Evolutionary conservation across 108 stramenopile species (phyloP).

Genomic region (Nitzschia sp.): DNA sequence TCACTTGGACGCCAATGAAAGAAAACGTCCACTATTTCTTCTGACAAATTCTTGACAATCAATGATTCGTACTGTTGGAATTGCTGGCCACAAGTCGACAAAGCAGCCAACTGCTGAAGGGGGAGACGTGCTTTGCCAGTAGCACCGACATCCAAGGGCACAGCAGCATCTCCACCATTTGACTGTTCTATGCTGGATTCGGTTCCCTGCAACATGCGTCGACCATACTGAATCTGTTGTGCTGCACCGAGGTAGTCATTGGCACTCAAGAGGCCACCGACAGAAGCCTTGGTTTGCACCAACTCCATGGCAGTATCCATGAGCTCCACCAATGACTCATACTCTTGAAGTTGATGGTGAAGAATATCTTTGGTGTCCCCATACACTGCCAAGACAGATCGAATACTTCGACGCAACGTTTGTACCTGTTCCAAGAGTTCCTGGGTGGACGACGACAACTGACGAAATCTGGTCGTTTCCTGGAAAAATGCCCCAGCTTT

Average conservation of each 20-base stretch:
- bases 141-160: slow-evolving; percentile 7
- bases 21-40: slow-evolving; percentile 81
- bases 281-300: slow-evolving; percentile 57
- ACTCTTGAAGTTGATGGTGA: slow-evolving; percentile 55
- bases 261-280: slow-evolving; percentile 66
- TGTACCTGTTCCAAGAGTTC: slow-evolving; percentile 67
- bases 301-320: slow-evolving; percentile 75
- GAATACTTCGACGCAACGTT: slow-evolving; percentile 43
- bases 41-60: slow-evolving; percentile 70
- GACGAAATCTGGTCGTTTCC: slow-evolving; percentile 81
- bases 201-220: slow-evolving; percentile 44
- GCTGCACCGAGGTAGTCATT: slow-evolving; percentile 75
- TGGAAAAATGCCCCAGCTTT: slow-evolving; percentile 80
- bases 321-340: slow-evolving; percentile 50
- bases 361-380: slow-evolving; percentile 34
- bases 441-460: slow-evolving; percentile 64
- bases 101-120: slow-evolving; percentile 51
- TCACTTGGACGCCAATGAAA: slow-evolving; percentile 56
- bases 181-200: background rate
- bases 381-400: slow-evolving; percentile 37
- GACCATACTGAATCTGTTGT: slow-evolving; percentile 70
- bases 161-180: slow-evolving; percentile 1
- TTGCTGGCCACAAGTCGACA: slow-evolving; percentile 64
- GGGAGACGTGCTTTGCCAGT: slow-evolving; percentile 17
- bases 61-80: slow-evolving; percentile 79